Percentiles rank a stretch among this genome's conserved stretches.
Conservation (phyloP, 2,329 filamentous ascomycete genomes). For the Aspergillus pseudoviridinutans region DNA sequence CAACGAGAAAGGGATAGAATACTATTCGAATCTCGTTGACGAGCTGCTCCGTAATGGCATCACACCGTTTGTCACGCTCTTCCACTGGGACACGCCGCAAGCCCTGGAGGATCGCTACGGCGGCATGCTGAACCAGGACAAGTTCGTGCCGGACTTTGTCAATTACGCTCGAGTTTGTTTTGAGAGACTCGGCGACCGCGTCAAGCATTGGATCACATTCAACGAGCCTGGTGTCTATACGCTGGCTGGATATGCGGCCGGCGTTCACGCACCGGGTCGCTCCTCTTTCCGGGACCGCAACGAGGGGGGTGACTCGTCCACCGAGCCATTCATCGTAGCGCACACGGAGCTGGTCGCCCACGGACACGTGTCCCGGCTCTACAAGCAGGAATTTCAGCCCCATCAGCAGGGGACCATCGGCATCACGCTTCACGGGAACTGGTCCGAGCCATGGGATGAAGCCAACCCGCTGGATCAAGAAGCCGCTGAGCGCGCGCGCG, state of each 20-base stretch:
- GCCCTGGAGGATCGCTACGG: slow-evolving; percentile 71
- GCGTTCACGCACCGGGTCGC: slow-evolving; percentile 70
- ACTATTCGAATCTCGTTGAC: slow-evolving; percentile 71
- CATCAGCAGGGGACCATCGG: slow-evolving; percentile 68
- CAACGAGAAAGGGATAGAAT: slow-evolving; percentile 70
- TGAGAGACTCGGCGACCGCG: slow-evolving; percentile 64
- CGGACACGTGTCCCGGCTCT: slow-evolving; percentile 68
- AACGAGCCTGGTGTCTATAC: slow-evolving; percentile 80
- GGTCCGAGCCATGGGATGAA: slow-evolving; percentile 72
- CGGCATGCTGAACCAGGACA: slow-evolving; percentile 68
- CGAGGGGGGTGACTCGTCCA: slow-evolving; percentile 65
- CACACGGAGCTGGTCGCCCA: slow-evolving; percentile 75
- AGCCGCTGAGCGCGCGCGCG: slow-evolving; percentile 70
- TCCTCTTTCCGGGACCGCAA: slow-evolving; percentile 68
- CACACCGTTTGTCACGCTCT: slow-evolving; percentile 71
- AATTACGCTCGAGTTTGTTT: slow-evolving; percentile 73
- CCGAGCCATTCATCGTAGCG: slow-evolving; percentile 72
- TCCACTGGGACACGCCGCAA: slow-evolving; percentile 79
- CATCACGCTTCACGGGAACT: slow-evolving; percentile 75
- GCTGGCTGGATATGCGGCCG: slow-evolving; percentile 70
- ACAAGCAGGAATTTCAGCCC: slow-evolving; percentile 71
- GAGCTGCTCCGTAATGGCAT: slow-evolving; percentile 70
- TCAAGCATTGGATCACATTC: slow-evolving; percentile 81
- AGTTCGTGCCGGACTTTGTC: slow-evolving; percentile 73
- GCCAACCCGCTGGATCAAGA: slow-evolving; percentile 66